Conservation (phyloP, 306 rosid species). For the Prunus mira region DNA sequence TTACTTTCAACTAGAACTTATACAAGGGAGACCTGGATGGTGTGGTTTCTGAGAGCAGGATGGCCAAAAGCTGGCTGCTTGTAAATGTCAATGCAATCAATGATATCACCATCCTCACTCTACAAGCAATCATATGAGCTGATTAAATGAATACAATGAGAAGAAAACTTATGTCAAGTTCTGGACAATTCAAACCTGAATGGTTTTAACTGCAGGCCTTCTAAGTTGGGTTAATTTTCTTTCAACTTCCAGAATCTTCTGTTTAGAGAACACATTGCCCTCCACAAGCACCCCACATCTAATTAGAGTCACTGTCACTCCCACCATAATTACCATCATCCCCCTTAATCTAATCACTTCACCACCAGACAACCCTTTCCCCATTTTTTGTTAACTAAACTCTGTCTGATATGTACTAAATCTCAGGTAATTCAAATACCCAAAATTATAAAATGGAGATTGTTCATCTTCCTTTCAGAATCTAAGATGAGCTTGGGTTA, state of each 20-base stretch:
- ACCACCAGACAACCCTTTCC: constrained; percentile 6
- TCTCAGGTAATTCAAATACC: neutral
- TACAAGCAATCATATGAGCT: constrained; percentile 18
- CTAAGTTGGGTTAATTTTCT: constrained; percentile 48
- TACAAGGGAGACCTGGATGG: constrained; percentile 28
- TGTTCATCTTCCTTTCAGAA: too few species aligned
- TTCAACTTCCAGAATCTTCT: constrained; percentile 40
- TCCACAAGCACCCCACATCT: constrained; percentile 16
- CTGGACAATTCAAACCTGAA: constrained; percentile 33
- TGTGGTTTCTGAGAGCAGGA: constrained; percentile 49
- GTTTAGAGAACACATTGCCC: constrained; percentile 27
- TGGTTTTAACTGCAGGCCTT: constrained; percentile 43
- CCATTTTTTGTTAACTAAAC: constrained; percentile 8
- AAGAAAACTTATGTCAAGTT: neutral
- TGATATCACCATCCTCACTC: constrained; percentile 73
- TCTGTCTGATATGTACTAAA: neutral
- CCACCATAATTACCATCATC: constrained; percentile 26
- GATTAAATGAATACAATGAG: neutral
- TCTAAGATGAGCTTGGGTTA: neutral
- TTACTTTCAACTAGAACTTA: neutral
- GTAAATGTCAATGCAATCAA: constrained; percentile 52
- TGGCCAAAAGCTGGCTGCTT: constrained; percentile 64
- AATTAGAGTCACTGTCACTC: constrained; percentile 12
- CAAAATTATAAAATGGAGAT: neutral
- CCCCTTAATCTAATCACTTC: constrained; percentile 7